phyloP scores from a whole-genome alignment of 2,329 filamentous ascomycete genomes.

The Aspergillus pseudoviridinutans region DNA sequence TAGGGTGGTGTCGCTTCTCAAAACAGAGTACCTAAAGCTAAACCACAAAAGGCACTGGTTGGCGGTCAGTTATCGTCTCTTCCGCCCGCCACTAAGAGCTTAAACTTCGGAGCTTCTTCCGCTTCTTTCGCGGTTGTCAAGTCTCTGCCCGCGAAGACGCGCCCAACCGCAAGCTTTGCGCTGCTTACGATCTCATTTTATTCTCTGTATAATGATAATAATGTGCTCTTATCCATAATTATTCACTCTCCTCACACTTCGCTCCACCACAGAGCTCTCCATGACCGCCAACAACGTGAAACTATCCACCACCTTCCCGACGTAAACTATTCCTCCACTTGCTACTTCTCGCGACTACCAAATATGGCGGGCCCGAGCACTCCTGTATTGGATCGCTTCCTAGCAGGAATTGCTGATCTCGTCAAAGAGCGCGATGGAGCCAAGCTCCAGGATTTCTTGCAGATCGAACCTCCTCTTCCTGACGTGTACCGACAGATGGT shows the following conservation, averaged over 20 bases:
- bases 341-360: neutral
- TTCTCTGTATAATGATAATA: neutral
- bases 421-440: slow-evolving; percentile 62
- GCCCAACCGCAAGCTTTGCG: neutral
- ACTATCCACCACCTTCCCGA: neutral
- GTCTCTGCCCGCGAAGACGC: neutral
- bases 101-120: neutral
- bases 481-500: slow-evolving; percentile 66
- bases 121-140: neutral
- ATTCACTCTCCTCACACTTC: neutral
- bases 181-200: neutral
- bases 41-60: no score
- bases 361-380: slow-evolving; percentile 41
- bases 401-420: slow-evolving; percentile 59
- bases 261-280: neutral
- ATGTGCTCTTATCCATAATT: neutral
- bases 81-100: neutral
- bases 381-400: slow-evolving; percentile 64
- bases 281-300: neutral
- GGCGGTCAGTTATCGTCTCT: no score
- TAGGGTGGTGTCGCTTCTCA: no score
- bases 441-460: slow-evolving; percentile 65
- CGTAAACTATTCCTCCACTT: neutral
- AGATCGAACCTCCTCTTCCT: slow-evolving; percentile 68
- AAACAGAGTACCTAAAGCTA: no score